phyloP scores from a whole-genome alignment of 2,329 filamentous ascomycete species.

The Ophidiomyces ophidiicola region DNA sequence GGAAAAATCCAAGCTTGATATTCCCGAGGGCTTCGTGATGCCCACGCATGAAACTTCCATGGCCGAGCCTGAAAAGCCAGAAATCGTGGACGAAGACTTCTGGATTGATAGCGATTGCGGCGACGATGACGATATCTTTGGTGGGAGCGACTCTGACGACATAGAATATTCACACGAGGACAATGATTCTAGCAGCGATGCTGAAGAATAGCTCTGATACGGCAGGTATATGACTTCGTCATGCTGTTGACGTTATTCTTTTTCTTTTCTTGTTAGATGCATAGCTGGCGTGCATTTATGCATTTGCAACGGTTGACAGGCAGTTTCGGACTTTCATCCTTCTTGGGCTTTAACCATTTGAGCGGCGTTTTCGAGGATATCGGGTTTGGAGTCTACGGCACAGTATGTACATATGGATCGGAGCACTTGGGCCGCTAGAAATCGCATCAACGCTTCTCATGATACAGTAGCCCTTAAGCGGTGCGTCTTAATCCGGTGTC shows the following conservation, averaged over 20 bases:
- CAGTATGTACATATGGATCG: not conserved
- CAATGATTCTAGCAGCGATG: constrained; percentile 44
- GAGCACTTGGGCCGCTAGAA: not conserved
- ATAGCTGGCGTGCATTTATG: constrained; percentile 3
- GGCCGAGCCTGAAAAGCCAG: constrained; percentile 32
- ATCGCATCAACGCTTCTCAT: too few relatives aligned
- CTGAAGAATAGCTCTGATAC: constrained; percentile 12
- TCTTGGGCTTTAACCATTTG: not conserved
- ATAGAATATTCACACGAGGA: constrained; percentile 34
- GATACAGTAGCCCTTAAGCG: too few relatives aligned
- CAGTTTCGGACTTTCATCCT: not conserved
- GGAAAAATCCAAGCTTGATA: constrained; percentile 61
- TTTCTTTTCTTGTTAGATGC: not conserved
- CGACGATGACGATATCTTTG: constrained; percentile 67
- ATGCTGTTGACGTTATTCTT: not conserved
- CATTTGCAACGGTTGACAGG: not conserved
- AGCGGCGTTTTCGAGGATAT: constrained; percentile 2
- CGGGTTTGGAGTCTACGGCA: not conserved
- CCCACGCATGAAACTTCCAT: constrained; percentile 57
- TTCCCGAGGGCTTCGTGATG: constrained; percentile 69
- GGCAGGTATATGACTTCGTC: not conserved
- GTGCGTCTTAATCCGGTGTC: too few relatives aligned
- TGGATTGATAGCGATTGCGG: constrained; percentile 62
- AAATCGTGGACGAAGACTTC: constrained; percentile 59
- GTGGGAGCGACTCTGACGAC: constrained; percentile 52